These are phyloP conservation scores for Linum lewisii DNA, from an alignment of 345 rosid genomes.

Conservation along the genomic window DNA sequence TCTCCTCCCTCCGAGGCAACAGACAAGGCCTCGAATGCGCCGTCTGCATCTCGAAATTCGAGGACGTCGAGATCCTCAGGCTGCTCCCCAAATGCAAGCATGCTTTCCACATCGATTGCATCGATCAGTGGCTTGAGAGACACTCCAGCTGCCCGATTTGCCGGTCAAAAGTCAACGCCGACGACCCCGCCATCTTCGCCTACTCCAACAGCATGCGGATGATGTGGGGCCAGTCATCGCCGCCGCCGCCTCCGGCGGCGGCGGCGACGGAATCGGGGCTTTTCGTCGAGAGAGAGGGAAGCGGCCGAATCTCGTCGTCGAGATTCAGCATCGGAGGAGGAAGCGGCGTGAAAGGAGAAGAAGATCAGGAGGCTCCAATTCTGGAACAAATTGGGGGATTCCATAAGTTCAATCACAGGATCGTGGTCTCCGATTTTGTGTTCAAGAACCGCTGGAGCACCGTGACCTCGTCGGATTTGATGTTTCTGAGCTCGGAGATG, in stretches of 20 bases:
- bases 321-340: constrained; percentile 63
- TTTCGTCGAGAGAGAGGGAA: constrained; percentile 59
- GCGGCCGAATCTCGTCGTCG: constrained; percentile 40
- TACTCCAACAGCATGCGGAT: constrained; percentile 53
- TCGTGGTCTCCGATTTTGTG: constrained; percentile 61
- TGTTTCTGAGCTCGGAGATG: constrained; percentile 69
- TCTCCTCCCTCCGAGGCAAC: constrained; percentile 66
- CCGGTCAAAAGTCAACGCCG: constrained; percentile 42
- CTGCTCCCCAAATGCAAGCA: constrained; percentile 76
- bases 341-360: constrained; percentile 22
- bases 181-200: constrained; percentile 40
- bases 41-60: constrained; percentile 79
- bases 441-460: constrained; percentile 81
- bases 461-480: constrained; percentile 70
- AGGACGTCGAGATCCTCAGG: constrained; percentile 61
- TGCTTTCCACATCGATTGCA: constrained; percentile 75
- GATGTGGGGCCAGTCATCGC: constrained; percentile 37
- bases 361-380: constrained; percentile 6
- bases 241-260: not conserved
- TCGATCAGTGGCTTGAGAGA: constrained; percentile 84
- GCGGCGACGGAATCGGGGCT: constrained; percentile 50
- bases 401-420: constrained; percentile 60
- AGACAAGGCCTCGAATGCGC: constrained; percentile 78
- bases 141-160: constrained; percentile 92
- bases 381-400: constrained; percentile 15